These are phyloP conservation scores for Kokia cookei DNA, from an alignment of 441 rosid species.

Conservation along the genomic window DNA sequence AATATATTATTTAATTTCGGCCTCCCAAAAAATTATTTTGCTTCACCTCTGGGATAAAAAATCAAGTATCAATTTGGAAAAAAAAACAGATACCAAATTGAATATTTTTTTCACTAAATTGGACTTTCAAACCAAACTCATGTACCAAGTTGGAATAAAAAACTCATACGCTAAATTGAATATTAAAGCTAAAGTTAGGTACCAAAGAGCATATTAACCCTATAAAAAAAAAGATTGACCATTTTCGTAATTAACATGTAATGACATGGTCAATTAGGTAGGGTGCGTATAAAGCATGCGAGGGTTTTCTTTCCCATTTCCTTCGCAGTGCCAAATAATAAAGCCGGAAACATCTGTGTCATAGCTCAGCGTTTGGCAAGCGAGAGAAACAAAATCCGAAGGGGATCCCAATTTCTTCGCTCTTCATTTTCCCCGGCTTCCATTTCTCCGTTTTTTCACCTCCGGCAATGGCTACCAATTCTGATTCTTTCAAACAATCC, in stretches of 20 bases:
- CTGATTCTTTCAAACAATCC: conserved; percentile 46
- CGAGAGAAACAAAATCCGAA: conserved; percentile 9
- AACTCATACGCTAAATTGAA: no score
- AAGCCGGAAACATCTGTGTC: background rate
- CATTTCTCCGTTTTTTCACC: background rate
- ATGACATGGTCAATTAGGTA: background rate
- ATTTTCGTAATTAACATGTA: conserved; percentile 1
- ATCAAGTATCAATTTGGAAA: no score
- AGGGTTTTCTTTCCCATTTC: conserved; percentile 11
- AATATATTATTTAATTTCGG: no score
- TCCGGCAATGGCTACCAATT: background rate
- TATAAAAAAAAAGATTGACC: background rate
- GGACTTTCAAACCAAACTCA: no score
- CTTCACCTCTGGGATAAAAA: no score
- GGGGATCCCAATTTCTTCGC: background rate
- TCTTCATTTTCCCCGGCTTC: background rate
- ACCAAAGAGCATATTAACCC: no score
- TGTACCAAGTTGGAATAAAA: no score
- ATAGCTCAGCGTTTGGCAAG: conserved; percentile 5
- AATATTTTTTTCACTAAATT: no score
- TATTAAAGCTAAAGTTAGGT: no score
- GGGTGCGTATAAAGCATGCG: background rate
- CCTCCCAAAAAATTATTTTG: no score
- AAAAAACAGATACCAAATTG: no score
- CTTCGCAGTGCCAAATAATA: background rate